phyloP scores from a whole-genome alignment of 108 stramenopile genomes.

The Asterionellopsis glacialis region DNA sequence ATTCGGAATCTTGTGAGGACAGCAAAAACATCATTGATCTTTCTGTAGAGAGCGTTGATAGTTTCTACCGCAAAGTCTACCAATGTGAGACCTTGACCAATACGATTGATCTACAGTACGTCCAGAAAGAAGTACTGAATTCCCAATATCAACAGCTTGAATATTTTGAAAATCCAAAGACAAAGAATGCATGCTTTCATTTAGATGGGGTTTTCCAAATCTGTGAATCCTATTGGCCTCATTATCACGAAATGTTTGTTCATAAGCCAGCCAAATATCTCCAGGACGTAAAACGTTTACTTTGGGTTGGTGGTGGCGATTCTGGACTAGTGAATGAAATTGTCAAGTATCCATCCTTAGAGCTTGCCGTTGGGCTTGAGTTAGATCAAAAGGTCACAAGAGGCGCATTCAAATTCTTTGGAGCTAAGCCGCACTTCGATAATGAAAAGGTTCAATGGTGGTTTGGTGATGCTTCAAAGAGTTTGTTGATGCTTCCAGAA shows the following conservation, averaged over 20 bases:
- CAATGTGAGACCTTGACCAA: conserved; percentile 15
- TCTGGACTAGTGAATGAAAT: conserved; percentile 58
- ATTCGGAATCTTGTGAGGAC: conserved; percentile 71
- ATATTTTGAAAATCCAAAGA: conserved; percentile 25
- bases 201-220: conserved; percentile 73
- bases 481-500: conserved; percentile 38
- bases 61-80: conserved; percentile 31
- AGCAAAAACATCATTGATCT: conserved; percentile 71
- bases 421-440: conserved; percentile 53
- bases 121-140: conserved; percentile 10
- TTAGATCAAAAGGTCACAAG: conserved; percentile 52
- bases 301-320: conserved; percentile 59
- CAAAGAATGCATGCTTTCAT: conserved; percentile 59
- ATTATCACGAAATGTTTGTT: conserved; percentile 79
- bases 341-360: conserved; percentile 49
- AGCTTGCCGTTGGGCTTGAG: conserved; percentile 53
- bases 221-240: conserved; percentile 71
- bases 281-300: conserved; percentile 44
- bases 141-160: conserved; percentile 35
- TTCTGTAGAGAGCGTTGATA: conserved; percentile 66
- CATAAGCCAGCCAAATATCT: conserved; percentile 79
- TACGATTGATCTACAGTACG: background rate
- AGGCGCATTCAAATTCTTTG: conserved; percentile 45
- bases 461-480: conserved; percentile 65
- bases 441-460: conserved; percentile 64